Conservation (phyloP, 2,329 filamentous ascomycete species). For the Alternaria gaisen region DNA sequence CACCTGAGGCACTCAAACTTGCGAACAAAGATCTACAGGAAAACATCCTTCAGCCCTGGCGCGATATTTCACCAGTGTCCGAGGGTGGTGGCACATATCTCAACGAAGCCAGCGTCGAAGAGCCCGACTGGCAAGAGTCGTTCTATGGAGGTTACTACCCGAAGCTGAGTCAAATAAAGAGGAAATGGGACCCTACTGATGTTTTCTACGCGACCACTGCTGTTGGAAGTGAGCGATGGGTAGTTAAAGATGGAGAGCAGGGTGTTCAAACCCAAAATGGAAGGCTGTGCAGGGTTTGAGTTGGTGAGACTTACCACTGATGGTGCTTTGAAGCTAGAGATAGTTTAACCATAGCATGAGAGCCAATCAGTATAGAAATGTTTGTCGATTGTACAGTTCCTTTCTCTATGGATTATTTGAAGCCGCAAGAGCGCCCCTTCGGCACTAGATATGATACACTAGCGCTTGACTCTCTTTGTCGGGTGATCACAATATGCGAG, state of each 20-base stretch:
- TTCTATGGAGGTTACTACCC: conserved; percentile 46
- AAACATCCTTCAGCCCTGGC: conserved; percentile 26
- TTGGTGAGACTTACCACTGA: not conserved
- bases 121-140: conserved; percentile 43
- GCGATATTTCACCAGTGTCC: conserved; percentile 15
- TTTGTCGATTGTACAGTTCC: not conserved
- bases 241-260: conserved; percentile 28
- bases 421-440: not conserved
- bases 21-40: conserved; percentile 18
- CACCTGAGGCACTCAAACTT: conserved; percentile 17
- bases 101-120: conserved; percentile 46
- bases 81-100: conserved; percentile 39
- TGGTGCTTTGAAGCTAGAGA: not conserved
- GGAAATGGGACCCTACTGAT: conserved; percentile 32
- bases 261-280: conserved; percentile 32
- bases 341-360: not conserved
- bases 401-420: not conserved
- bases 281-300: conserved; percentile 24
- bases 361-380: not conserved
- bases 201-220: conserved; percentile 36
- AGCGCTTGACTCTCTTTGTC: not conserved
- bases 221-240: conserved; percentile 33
- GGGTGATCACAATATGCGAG: conserved; percentile 6
- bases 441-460: not conserved
- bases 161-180: conserved; percentile 28